A percentile compares a stretch with the other conserved stretches of the same genome.
Conservation (phyloP, 2,329 filamentous ascomycete species). For the Chaetothyriales sp. region DNA sequence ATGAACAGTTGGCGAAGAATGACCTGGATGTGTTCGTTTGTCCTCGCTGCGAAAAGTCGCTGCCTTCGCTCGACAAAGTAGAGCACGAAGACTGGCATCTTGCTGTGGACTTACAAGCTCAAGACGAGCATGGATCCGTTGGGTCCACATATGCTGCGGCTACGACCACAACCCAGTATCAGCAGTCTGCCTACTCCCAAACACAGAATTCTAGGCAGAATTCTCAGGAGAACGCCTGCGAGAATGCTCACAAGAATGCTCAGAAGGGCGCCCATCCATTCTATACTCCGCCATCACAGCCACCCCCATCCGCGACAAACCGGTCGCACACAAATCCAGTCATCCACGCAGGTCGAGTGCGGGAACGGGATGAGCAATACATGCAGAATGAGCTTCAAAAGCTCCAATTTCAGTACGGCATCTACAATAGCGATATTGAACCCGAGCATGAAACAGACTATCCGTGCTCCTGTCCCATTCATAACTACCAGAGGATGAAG, state of each 20-base stretch:
- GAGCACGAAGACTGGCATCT: constrained; percentile 90
- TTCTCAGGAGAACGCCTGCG: neutral
- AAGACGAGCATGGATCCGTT: constrained; percentile 35
- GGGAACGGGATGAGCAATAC: constrained; percentile 31
- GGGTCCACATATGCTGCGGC: constrained; percentile 1
- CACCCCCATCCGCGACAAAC: constrained; percentile 2
- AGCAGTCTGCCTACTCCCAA: no score
- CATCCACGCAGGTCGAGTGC: constrained; percentile 26
- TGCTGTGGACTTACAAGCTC: constrained; percentile 65
- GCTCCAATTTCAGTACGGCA: constrained; percentile 27
- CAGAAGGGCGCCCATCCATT: neutral
- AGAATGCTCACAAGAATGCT: neutral
- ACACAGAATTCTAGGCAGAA: neutral
- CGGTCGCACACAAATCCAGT: constrained; percentile 27
- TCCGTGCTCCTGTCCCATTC: constrained; percentile 29
- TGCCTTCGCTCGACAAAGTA: constrained; percentile 45
- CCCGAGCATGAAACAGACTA: constrained; percentile 33
- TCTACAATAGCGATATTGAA: constrained; percentile 36
- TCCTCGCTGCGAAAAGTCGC: constrained; percentile 46
- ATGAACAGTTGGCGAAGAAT: constrained; percentile 20
- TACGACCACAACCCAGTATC: no score
- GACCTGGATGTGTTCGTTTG: constrained; percentile 37
- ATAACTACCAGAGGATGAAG: constrained; percentile 28
- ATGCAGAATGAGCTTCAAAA: constrained; percentile 31
- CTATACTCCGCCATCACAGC: constrained; percentile 9